phyloP scores from a whole-genome alignment of 2,329 filamentous ascomycete species.

The Colletotrichum chlorophyti region DNA sequence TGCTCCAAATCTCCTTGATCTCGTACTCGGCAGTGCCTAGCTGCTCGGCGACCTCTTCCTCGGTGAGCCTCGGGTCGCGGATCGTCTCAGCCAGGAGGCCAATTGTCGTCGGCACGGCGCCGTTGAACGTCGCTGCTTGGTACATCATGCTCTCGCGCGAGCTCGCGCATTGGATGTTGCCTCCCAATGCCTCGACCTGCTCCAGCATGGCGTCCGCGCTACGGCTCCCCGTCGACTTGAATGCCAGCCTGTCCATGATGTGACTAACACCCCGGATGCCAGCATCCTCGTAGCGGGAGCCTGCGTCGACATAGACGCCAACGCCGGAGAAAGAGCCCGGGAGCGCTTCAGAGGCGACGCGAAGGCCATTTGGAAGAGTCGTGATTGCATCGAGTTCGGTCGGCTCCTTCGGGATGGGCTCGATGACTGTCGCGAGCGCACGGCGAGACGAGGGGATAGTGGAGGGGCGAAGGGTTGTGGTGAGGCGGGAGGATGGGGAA shows the following conservation, averaged over 20 bases:
- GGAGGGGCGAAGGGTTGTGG: constrained; percentile 2
- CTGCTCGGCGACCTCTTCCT: constrained; percentile 86
- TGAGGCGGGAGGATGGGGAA: constrained; percentile 1
- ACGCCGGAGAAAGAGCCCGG: constrained; percentile 95
- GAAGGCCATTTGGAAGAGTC: constrained; percentile 88
- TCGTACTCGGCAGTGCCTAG: constrained; percentile 93
- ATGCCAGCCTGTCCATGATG: constrained; percentile 93
- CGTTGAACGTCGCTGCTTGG: constrained; percentile 97
- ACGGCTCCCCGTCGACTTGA: constrained; percentile 81
- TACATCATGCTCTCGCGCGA: constrained; percentile 98
- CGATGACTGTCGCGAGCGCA: constrained; percentile 24
- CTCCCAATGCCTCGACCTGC: constrained; percentile 84
- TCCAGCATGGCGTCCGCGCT: constrained; percentile 87
- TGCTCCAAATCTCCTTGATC: constrained; percentile 95
- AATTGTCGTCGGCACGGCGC: constrained; percentile 81
- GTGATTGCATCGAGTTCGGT: constrained; percentile 88
- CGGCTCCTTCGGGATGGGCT: constrained; percentile 62
- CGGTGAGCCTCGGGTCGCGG: constrained; percentile 81
- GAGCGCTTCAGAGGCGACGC: constrained; percentile 92
- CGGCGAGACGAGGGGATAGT: constrained; percentile 2
- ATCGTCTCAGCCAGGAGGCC: constrained; percentile 93
- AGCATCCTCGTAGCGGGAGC: constrained; percentile 90
- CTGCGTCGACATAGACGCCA: constrained; percentile 94
- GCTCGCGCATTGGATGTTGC: constrained; percentile 96
- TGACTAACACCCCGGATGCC: constrained; percentile 89